phyloP scores from a whole-genome alignment of 2,329 filamentous ascomycete species.

The Cordyceps javanica region DNA sequence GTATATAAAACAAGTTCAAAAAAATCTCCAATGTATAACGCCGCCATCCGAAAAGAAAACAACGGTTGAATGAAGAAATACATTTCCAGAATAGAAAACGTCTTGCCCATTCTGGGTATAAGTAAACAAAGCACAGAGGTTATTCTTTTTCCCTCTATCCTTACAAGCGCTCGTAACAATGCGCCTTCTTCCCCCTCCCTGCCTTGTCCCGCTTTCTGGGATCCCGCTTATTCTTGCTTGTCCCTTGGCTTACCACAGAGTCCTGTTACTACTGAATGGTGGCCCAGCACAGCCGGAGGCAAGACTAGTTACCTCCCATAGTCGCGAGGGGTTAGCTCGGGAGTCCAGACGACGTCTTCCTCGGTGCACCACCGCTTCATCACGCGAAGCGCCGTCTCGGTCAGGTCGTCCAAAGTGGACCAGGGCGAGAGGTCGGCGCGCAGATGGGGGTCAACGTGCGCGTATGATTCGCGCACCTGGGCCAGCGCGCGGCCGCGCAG shows the following conservation, averaged over 20 bases:
- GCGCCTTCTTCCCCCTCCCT: not conserved
- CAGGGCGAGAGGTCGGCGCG: slow-evolving; percentile 33
- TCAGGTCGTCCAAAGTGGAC: slow-evolving; percentile 39
- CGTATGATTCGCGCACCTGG: slow-evolving; percentile 25
- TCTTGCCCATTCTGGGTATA: slow-evolving; percentile 13
- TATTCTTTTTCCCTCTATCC: not conserved
- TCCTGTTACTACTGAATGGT: too few relatives aligned
- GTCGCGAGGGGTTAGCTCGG: slow-evolving; percentile 24
- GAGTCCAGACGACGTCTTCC: slow-evolving; percentile 41
- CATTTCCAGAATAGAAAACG: not conserved
- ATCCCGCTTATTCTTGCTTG: too few relatives aligned
- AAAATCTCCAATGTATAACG: not conserved
- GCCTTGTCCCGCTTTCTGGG: not conserved
- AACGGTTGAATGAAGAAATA: not conserved
- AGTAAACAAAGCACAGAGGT: slow-evolving; percentile 1
- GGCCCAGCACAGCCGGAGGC: not conserved
- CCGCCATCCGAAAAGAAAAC: not conserved
- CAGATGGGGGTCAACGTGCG: slow-evolving; percentile 23
- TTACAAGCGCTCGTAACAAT: slow-evolving; percentile 18
- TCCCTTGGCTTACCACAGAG: too few relatives aligned
- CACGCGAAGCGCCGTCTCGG: slow-evolving; percentile 31
- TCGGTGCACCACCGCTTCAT: slow-evolving; percentile 38
- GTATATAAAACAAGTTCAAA: not conserved
- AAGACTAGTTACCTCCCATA: not conserved
- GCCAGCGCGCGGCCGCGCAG: slow-evolving; percentile 23